phyloP scores from a whole-genome alignment of 148 eudicot genomes.

The Camellia granthamiana region DNA sequence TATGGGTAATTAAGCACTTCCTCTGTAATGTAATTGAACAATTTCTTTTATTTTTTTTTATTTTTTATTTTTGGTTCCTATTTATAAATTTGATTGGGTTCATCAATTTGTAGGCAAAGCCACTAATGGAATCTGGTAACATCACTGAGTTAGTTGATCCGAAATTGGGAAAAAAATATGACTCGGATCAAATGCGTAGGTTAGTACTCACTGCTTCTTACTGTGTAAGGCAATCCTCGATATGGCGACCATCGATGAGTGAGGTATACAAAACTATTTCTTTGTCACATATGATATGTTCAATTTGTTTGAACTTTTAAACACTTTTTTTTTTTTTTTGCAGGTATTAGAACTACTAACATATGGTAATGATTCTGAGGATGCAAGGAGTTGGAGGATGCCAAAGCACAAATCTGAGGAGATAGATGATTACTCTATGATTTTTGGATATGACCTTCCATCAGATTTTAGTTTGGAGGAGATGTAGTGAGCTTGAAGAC shows the following conservation, averaged over 20 bases:
- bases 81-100: background rate
- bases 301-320: background rate
- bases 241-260: constrained; percentile 80
- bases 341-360: constrained; percentile 63
- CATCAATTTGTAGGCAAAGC: constrained; percentile 55
- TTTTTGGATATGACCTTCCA: constrained; percentile 67
- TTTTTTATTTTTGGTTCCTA: too few species aligned
- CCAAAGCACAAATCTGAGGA: constrained; percentile 48
- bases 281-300: background rate
- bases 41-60: background rate
- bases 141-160: constrained; percentile 67
- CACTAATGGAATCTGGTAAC: constrained; percentile 67
- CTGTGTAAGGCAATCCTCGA: constrained; percentile 72
- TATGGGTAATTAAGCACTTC: constrained; percentile 53
- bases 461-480: constrained; percentile 51
- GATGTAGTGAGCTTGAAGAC: constrained; percentile 9
- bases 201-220: constrained; percentile 69
- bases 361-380: constrained; percentile 43
- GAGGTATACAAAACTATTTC: constrained; percentile 41
- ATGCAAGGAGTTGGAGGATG: constrained; percentile 46
- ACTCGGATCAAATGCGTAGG: constrained; percentile 52
- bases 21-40: background rate
- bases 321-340: background rate
- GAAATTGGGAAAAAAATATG: constrained; percentile 52
- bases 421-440: constrained; percentile 81